These are phyloP conservation scores for Apiospora aurea DNA, from an alignment of 2,329 filamentous ascomycete genomes.

Conservation along the genomic window DNA sequence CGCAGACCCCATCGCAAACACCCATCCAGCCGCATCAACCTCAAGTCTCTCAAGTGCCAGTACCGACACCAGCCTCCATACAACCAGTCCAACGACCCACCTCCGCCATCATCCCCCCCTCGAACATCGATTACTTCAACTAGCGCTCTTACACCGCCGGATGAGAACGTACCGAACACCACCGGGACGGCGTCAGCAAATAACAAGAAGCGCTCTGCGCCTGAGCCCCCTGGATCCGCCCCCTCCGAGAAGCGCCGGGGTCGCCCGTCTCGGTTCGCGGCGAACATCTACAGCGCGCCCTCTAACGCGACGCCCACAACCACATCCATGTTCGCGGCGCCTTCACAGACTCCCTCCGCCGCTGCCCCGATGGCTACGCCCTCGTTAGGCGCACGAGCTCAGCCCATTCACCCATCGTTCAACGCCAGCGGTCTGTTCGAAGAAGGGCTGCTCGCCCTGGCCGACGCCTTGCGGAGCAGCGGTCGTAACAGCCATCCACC, in stretches of 20 bases:
- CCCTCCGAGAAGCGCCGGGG: slow-evolving; percentile 41
- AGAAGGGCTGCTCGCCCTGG: slow-evolving; percentile 46
- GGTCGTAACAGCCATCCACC: slow-evolving; percentile 38
- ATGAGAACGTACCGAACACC: slow-evolving; percentile 54
- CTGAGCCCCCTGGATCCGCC: slow-evolving; percentile 30
- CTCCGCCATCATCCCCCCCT: slow-evolving; percentile 48
- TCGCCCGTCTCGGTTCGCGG: slow-evolving; percentile 43
- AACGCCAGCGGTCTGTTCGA: slow-evolving; percentile 40
- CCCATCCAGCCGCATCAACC: slow-evolving; percentile 31
- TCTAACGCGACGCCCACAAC: slow-evolving; percentile 25
- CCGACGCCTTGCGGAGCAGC: slow-evolving; percentile 50
- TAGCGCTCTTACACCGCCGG: slow-evolving; percentile 61
- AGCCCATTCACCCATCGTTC: slow-evolving; percentile 35
- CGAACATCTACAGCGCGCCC: slow-evolving; percentile 40
- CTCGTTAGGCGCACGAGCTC: slow-evolving; percentile 14
- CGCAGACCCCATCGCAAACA: slow-evolving; percentile 27
- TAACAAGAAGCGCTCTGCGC: slow-evolving; percentile 40
- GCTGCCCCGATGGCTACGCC: background rate
- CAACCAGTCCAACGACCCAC: slow-evolving; percentile 41
- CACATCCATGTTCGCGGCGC: slow-evolving; percentile 35
- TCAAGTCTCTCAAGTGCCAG: slow-evolving; percentile 32
- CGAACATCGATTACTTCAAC: slow-evolving; percentile 48
- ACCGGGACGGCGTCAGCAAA: slow-evolving; percentile 44
- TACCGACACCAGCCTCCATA: slow-evolving; percentile 33
- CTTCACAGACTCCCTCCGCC: slow-evolving; percentile 21